Evolutionary conservation across 2,329 filamentous ascomycete genomes (phyloP), one percentile per base, ranked within the genome.

Genomic region (Aspergillus intermedius): DNA sequence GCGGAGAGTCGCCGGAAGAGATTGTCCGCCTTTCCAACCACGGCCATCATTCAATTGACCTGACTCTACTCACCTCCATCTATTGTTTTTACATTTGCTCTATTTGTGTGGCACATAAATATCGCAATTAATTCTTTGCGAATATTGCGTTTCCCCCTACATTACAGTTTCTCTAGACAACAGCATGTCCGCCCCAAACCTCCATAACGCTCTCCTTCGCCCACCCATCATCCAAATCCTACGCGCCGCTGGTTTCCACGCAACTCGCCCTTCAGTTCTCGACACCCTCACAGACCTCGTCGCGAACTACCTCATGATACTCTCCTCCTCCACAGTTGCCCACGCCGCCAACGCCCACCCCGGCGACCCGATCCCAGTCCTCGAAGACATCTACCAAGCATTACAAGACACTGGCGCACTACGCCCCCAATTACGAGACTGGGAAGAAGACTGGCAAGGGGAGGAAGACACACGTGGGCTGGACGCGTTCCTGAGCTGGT

Each of bases 181-280:
- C 12, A 71, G 56, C 62, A 77, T 76, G 68, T 70, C 74, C 13
- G 68, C 72, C 42, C 67, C 71, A 48, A 69, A 74, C 52, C 74
- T 87, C 44, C 80, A 86, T 72, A 85, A 88, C 69, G 85, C 87
- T 52, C 84, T 95, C 54, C 78, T 97, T 49, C 88, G 90, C 39
- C 91, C 91, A 2, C 84, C 85, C 43, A 82, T 96, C 52, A 82
- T 97, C 49, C 90, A 96, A 70, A 91, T 95, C 61, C 82, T 97
- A 45, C 89, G 91, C 63, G 88, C 91, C 25, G 86, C 89, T 21
- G 91, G 91, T 65, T 97, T 94, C 73, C 88, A 94, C 66, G 79
- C 85, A 39, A 87, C 89, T 45, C 83, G 83, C 47, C 84, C 88
- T 2, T 85, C 86, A 3, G 90, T 94, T 5, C 77, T 96, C 49